These are phyloP conservation scores for Teunomyces aglyptinius DNA, from an alignment of 805 yeast species.

Conservation along the genomic window DNA sequence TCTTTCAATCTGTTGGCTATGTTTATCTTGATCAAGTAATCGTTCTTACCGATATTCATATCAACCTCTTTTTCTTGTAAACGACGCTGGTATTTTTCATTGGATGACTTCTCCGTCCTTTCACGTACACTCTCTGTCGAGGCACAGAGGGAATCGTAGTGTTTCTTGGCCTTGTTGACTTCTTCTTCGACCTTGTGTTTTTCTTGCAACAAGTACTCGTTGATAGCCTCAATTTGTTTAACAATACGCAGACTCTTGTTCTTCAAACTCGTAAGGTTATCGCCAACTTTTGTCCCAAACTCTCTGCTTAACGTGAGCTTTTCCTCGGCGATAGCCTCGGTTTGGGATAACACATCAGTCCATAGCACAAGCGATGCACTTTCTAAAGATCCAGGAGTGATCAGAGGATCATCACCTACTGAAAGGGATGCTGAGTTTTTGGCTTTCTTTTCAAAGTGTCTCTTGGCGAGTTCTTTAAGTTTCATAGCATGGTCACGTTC, in stretches of 20 bases:
- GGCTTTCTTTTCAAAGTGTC: constrained; percentile 75
- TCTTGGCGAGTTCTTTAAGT: constrained; percentile 60
- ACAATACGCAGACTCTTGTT: constrained; percentile 53
- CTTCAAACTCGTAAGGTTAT: constrained; percentile 56
- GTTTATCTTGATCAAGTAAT: constrained; percentile 74
- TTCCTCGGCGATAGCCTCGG: constrained; percentile 75
- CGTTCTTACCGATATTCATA: constrained; percentile 87
- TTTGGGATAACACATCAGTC: constrained; percentile 82
- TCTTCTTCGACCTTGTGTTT: constrained; percentile 52
- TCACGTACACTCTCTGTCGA: constrained; percentile 77
- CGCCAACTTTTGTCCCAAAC: constrained; percentile 56
- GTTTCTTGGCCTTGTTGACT: constrained; percentile 62
- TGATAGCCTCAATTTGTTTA: constrained; percentile 54
- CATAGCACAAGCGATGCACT: constrained; percentile 84
- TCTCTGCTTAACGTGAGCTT: constrained; percentile 58
- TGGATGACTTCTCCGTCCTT: constrained; percentile 58
- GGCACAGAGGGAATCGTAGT: constrained; percentile 80
- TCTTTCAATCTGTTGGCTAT: constrained; percentile 90
- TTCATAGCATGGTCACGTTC: constrained; percentile 81
- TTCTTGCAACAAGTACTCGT: constrained; percentile 53
- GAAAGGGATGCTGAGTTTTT: constrained; percentile 62
- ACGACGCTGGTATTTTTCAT: constrained; percentile 52
- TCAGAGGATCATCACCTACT: constrained; percentile 87
- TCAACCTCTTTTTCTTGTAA: constrained; percentile 62
- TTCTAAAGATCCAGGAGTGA: constrained; percentile 94